A percentile compares a stretch with the other conserved stretches of the same genome.
Evolutionary conservation across 805 yeast genomes (phyloP).

Genomic region (Yarrowia sp.): DNA sequence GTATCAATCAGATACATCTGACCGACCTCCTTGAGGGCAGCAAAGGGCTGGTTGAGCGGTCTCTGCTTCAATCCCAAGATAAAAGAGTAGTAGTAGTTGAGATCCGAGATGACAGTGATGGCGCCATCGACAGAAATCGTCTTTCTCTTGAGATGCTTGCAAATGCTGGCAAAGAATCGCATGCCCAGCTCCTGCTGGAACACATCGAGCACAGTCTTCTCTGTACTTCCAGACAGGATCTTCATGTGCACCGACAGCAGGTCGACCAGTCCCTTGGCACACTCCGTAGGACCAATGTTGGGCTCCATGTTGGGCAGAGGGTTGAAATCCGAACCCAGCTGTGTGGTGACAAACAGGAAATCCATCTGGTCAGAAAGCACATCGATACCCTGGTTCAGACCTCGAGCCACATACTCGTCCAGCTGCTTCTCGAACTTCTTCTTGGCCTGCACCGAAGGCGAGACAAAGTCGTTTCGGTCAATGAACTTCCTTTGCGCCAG

Average conservation of each 20-base stretch:
- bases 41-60: slow-evolving; percentile 65
- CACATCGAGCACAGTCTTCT: slow-evolving; percentile 81
- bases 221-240: slow-evolving; percentile 76
- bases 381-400: slow-evolving; percentile 87
- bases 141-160: slow-evolving; percentile 71
- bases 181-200: slow-evolving; percentile 93
- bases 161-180: slow-evolving; percentile 71
- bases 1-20: slow-evolving; percentile 72
- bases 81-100: slow-evolving; percentile 75
- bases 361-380: slow-evolving; percentile 81
- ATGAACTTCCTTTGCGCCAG: slow-evolving; percentile 55
- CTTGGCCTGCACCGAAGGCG: slow-evolving; percentile 73
- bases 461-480: slow-evolving; percentile 73
- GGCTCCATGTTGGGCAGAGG: slow-evolving; percentile 42
- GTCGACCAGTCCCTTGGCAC: slow-evolving; percentile 62
- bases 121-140: slow-evolving; percentile 81
- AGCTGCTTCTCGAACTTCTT: slow-evolving; percentile 75
- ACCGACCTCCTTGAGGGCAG: slow-evolving; percentile 79
- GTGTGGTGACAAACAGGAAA: slow-evolving; percentile 52
- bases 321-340: slow-evolving; percentile 61
- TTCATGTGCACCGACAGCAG: slow-evolving; percentile 70
- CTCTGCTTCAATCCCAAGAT: slow-evolving; percentile 53
- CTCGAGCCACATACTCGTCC: slow-evolving; percentile 89
- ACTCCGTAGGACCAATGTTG: slow-evolving; percentile 53
- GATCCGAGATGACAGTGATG: slow-evolving; percentile 71